These are phyloP conservation scores for Achlya hypogyna DNA, from an alignment of 352 stramenopile species.

Conservation along the genomic window DNA sequence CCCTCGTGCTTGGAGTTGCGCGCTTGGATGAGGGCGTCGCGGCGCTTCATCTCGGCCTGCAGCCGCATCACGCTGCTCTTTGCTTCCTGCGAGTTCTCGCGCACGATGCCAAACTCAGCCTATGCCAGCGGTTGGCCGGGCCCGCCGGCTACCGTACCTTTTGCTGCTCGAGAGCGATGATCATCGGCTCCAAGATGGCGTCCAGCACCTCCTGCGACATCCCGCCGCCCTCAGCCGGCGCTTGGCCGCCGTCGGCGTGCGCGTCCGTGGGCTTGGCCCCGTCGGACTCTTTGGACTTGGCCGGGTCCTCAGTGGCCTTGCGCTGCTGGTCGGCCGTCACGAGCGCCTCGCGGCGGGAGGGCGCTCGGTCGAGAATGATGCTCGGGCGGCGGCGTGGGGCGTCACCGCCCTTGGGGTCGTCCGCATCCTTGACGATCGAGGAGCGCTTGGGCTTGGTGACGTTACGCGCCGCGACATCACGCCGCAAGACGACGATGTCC, in stretches of 20 bases:
- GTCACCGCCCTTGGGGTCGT: background rate
- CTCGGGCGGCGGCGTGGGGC: background rate
- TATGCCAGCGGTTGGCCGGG: background rate
- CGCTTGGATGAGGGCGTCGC: conserved; percentile 64
- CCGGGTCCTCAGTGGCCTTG: background rate
- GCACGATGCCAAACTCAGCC: conserved; percentile 42
- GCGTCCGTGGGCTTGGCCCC: no score
- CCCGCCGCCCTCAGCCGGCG: background rate
- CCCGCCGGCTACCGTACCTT: conserved; percentile 29
- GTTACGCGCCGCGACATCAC: conserved; percentile 29
- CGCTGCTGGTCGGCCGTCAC: background rate
- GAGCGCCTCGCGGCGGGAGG: background rate
- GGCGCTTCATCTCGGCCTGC: conserved; percentile 74
- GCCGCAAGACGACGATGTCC: conserved; percentile 61
- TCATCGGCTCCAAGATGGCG: conserved; percentile 48
- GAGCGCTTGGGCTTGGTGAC: conserved; percentile 1
- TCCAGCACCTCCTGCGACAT: conserved; percentile 22
- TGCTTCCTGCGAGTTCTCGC: conserved; percentile 53
- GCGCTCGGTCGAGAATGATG: background rate
- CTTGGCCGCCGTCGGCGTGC: no score
- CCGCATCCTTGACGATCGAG: background rate
- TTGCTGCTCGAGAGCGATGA: conserved; percentile 69
- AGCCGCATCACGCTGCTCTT: conserved; percentile 61
- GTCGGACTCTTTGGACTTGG: no score
- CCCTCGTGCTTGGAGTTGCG: conserved; percentile 69